These are phyloP conservation scores for Teratosphaeria pseudoeucalypti DNA, from an alignment of 2,329 filamentous ascomycete species.

Conservation along the genomic window DNA sequence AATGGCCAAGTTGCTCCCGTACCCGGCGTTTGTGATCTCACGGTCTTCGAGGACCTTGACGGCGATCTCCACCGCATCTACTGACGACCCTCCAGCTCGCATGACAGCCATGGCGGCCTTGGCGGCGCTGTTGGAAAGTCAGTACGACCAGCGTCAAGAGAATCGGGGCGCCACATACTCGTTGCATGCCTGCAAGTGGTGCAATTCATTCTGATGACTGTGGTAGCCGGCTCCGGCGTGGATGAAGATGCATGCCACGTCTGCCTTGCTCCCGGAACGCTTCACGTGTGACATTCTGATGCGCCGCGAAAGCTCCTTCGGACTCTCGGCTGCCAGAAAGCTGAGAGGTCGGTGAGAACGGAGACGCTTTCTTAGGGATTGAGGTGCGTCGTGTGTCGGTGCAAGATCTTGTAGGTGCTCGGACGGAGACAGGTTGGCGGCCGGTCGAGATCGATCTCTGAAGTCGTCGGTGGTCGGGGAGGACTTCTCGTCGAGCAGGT, in stretches of 20 bases:
- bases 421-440: not conserved
- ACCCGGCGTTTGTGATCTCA: conserved; percentile 94
- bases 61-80: conserved; percentile 83
- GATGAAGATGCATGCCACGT: conserved; percentile 73
- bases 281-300: conserved; percentile 30
- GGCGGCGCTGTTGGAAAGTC: conserved; percentile 55
- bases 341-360: not conserved
- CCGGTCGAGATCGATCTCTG: not conserved
- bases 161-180: conserved; percentile 51
- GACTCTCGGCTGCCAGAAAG: not conserved
- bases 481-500: not conserved
- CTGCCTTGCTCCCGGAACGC: conserved; percentile 29
- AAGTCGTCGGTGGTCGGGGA: not conserved
- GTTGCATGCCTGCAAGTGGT: conserved; percentile 77
- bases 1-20: conserved; percentile 86
- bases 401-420: not conserved
- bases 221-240: conserved; percentile 95
- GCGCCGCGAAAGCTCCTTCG: not conserved
- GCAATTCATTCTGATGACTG: conserved; percentile 70
- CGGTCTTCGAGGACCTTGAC: conserved; percentile 82
- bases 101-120: conserved; percentile 72
- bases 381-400: not conserved
- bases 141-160: conserved; percentile 6
- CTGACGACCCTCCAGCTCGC: conserved; percentile 64
- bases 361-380: not conserved